These are phyloP conservation scores for Skeletonema potamos DNA, from an alignment of 108 stramenopile species.

Conservation along the genomic window DNA sequence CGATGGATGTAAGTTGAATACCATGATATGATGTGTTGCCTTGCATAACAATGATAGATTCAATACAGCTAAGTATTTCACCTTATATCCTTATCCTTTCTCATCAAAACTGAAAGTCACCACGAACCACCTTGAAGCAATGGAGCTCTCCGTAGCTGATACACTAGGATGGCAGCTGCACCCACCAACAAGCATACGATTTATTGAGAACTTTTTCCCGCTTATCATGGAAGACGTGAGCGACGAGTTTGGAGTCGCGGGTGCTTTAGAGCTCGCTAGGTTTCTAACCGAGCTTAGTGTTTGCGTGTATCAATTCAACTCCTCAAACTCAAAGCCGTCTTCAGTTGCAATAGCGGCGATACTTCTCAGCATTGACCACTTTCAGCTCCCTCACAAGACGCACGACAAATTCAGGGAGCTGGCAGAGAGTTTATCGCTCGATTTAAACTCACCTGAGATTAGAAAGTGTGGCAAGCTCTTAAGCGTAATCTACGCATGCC, in stretches of 20 bases:
- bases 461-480: background rate
- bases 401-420: background rate
- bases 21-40: too few relatives aligned
- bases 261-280: constrained; percentile 24
- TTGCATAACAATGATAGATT: too few relatives aligned
- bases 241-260: background rate
- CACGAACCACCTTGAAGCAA: constrained; percentile 15
- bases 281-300: constrained; percentile 37
- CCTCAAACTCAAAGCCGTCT: constrained; percentile 16
- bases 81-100: background rate
- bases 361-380: constrained; percentile 21
- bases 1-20: background rate
- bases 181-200: constrained; percentile 24
- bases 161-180: constrained; percentile 27
- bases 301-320: constrained; percentile 27
- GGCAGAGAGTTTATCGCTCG: background rate
- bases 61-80: too few relatives aligned
- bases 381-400: background rate
- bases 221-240: constrained; percentile 1
- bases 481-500: background rate
- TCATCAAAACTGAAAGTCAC: background rate
- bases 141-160: constrained; percentile 26
- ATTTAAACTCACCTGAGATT: background rate
- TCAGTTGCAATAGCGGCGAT: constrained; percentile 36
- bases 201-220: constrained; percentile 34